Evolutionary conservation across 108 stramenopile species (phyloP).

Genomic region (Bacterosira constricta): DNA sequence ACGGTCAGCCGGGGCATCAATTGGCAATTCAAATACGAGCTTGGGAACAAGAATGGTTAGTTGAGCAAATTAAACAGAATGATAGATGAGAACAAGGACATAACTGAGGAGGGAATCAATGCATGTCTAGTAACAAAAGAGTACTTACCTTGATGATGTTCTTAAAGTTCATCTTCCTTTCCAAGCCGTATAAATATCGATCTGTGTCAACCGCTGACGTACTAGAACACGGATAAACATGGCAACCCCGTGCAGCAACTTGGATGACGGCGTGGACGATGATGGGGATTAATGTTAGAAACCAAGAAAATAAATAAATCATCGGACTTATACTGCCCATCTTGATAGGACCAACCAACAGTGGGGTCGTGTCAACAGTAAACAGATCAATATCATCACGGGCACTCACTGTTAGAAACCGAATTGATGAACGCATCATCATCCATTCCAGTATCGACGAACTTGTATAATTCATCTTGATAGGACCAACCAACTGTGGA

Average conservation of each 20-base stretch:
- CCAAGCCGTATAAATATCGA: constrained; percentile 5
- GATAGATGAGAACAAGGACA: no score
- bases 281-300: no score
- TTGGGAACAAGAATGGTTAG: no score
- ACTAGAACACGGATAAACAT: constrained; percentile 10
- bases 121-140: no score
- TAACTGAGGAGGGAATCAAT: no score
- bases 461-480: constrained; percentile 11
- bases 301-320: no score
- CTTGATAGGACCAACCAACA: no score
- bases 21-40: constrained; percentile 30
- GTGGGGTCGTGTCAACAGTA: no score
- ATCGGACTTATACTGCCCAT: no score
- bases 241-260: constrained; percentile 25
- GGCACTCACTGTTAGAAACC: no score
- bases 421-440: constrained; percentile 30
- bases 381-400: no score
- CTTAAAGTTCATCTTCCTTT: constrained; percentile 19
- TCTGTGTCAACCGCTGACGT: constrained; percentile 9
- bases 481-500: constrained; percentile 15
- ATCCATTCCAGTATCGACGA: constrained; percentile 37
- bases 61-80: no score
- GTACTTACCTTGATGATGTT: constrained; percentile 33
- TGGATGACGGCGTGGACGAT: constrained; percentile 21
- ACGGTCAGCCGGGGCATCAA: not conserved